These are phyloP conservation scores for Adansonia rubrostipa DNA, from an alignment of 441 rosid species.

Conservation along the genomic window DNA sequence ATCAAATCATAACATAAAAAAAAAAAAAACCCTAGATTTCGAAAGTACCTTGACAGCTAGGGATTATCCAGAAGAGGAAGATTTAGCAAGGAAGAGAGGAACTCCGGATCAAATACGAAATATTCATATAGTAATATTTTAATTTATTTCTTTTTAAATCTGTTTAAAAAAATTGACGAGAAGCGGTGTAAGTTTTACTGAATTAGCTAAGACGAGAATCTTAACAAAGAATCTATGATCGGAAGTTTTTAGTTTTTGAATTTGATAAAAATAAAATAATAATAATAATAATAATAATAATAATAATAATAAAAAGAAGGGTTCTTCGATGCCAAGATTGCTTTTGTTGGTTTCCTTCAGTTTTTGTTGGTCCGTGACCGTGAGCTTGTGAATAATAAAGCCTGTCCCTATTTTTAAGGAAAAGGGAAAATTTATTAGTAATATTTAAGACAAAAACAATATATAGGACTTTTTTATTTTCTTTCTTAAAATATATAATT, in stretches of 20 bases:
- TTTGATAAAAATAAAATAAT: no score
- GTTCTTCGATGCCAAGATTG: no score
- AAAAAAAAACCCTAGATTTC: neutral
- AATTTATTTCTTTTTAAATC: neutral
- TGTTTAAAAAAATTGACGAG: neutral
- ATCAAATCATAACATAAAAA: neutral
- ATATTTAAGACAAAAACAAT: no score
- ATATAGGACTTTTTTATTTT: no score
- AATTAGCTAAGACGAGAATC: conserved; percentile 10
- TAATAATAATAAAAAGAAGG: no score
- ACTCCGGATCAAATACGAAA: neutral
- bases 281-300: no score
- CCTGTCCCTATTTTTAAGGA: no score
- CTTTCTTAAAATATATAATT: no score
- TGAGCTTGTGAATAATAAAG: no score
- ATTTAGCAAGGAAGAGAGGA: neutral
- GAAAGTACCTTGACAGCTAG: conserved; percentile 8
- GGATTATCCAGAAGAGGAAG: neutral
- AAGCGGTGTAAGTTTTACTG: conserved; percentile 7
- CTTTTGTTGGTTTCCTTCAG: neutral
- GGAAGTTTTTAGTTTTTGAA: neutral
- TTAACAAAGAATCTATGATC: neutral
- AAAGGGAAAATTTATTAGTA: no score
- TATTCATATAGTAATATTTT: neutral
- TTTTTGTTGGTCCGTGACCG: conserved; percentile 6